Base-by-base conservation (phyloP, 192 early-diverging fungal genomes). In the Coemansia sp. region DNA sequence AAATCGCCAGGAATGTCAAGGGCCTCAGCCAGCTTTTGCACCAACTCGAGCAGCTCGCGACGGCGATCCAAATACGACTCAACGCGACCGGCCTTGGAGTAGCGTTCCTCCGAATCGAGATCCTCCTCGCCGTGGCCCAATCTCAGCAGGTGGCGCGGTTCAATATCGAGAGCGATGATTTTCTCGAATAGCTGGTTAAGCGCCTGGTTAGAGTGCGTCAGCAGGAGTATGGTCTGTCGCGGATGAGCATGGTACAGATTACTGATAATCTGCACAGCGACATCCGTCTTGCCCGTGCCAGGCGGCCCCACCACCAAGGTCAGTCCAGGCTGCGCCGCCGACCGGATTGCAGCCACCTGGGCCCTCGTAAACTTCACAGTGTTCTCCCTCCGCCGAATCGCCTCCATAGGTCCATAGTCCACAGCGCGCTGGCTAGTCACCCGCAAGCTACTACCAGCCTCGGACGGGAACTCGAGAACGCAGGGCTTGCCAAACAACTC, bases 161-260 rank as follows among this genome's bases (percentile, higher is more conserved):
- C 94, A 26, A 99, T 96, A 4, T 97, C 93, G 60, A 93, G 73
- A 4, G 83, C 88, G 34, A 91, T 88, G 59, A 99, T 96, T 68
- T 98, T 98, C 73, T 93, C 95, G 69, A 99, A 99, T 39, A 99
- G 85, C 61, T 99, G 96, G 81, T 98, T 98, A 38, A 99, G 83
- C n/a, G 96, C 96, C 76, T 97, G 95, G 76, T 99, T 99, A 42
- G 93, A 95, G 69, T 97, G 94, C 3, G 98, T 96, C 12, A 99
- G 84, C 4, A 99, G 76, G 21, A 99, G 86, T 14, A 90, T 98
- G 48, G 93, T 95, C 68, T 98, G 90, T 13, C 88, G 79, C 0
- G 95, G 94, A 66, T 79, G 88, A 61, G 92, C 93, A 83, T 96
- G 94, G 72, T 99, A 99, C 38, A 98, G 76, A 65, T 97, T 98